Evolutionary conservation across 176 grass and related monocot species (phyloP), one percentile per base, ranked within the genome.

Genomic region (Ensete ventricosum): DNA sequence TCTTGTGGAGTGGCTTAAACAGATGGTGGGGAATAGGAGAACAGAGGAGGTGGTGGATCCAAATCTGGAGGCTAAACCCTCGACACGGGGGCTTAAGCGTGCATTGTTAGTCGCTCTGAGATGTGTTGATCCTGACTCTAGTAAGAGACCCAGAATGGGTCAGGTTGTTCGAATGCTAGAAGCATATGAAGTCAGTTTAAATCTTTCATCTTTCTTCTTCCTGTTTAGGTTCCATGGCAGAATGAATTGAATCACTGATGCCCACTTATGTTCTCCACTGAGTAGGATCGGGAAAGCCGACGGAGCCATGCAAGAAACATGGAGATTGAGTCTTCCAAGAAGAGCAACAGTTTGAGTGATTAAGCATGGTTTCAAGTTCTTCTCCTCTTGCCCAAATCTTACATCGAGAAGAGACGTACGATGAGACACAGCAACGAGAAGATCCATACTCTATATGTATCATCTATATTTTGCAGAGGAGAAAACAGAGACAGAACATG

Each of bases 111-210:
- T 98, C 73, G 90, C 90, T 34, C 83, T 98, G 71, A 90, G 84
- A 78, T 93, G 94, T 67, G 94, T 98, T 0, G 94, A 98, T 84
- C 94, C 90, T 21, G 88, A 98, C 82, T 78, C 90, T 9, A 80
- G 93, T 64, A 98, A 93, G 54, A 90, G 94, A 83, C 94, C 94
- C 73, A 98, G 87, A 74, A 98, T 98, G 94, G 91, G 94, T 66
- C 94, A 91, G 58, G 88, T 98, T 14, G 90, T 91, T 54, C 94
- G 92, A 79, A 91, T 98, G 90, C 81, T 98, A 64, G 94, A 98
- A 83, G 82, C 82, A 8, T 88, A 90, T 69, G 85, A 89, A 62
- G 84, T 81, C n/a, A 73, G 43, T 24, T 57, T 9, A 83, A 53
- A 54, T 55, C 1, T 20, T 23, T 77, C 11, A 5, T 5, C 23